A percentile compares a stretch with the other conserved stretches of the same genome.
These are phyloP conservation scores for Leishmania tarentolae DNA, from an alignment of 208 protist species.

Conservation along the genomic window DNA sequence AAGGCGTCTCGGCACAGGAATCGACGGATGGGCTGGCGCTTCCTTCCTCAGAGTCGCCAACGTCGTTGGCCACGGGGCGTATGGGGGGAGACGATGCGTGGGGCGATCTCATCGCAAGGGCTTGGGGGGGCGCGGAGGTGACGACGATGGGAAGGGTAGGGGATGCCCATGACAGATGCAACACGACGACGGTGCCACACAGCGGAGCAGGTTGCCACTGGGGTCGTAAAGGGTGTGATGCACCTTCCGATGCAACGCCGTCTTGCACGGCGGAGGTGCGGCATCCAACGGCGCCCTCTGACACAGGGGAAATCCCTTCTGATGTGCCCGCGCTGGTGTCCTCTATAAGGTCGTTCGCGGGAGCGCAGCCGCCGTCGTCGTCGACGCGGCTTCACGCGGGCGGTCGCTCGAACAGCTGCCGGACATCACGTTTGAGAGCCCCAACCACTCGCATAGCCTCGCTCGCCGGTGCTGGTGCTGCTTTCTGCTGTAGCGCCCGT, in stretches of 20 bases:
- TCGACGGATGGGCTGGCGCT: not conserved
- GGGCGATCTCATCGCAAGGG: conserved; percentile 21
- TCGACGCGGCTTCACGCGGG: not conserved
- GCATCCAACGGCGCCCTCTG: not conserved
- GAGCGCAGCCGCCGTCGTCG: not conserved
- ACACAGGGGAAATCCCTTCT: not conserved
- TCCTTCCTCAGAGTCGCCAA: not conserved
- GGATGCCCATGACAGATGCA: not conserved
- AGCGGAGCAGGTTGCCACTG: not conserved
- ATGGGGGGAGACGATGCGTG: not conserved
- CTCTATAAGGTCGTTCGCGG: not conserved
- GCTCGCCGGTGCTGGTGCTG: not conserved
- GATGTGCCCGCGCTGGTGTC: not conserved
- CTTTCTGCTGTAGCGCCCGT: not conserved
- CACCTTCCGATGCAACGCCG: not conserved
- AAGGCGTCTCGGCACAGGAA: not conserved
- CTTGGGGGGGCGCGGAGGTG: conserved; percentile 7
- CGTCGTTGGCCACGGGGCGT: not conserved
- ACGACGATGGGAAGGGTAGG: not conserved
- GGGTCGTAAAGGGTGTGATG: not conserved
- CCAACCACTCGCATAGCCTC: not conserved
- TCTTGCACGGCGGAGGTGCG: not conserved
- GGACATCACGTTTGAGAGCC: not conserved
- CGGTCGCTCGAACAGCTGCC: not conserved
- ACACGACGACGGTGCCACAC: not conserved